Evolutionary conservation across 2,329 filamentous ascomycete species (phyloP), one percentile per base, ranked within the genome.

Genomic region (Exophiala viscosa): DNA sequence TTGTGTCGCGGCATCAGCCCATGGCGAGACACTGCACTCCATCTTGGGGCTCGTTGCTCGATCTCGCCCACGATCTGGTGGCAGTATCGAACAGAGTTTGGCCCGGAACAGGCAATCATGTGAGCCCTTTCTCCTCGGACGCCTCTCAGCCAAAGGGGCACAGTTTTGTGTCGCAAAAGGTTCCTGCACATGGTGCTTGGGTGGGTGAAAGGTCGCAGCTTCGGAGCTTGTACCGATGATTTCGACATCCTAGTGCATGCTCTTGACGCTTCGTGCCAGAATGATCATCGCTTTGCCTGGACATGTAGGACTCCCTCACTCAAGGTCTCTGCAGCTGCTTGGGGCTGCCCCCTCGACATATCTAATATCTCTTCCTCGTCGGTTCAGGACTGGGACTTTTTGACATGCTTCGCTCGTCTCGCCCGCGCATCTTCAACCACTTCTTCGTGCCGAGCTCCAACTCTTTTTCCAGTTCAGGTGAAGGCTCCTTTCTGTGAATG

Each of bases 401-500:
- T 60, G 77, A 87, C 59, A 84, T 82, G 70, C 89, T 95, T 71
- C 90, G 83, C 67, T 86, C 85, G 73, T 96, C 92, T 64, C 87
- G 79, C 15, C 90, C 92, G 56, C 90, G 81, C 73, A 83, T 75
- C 76, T 88, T 88, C 67, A 97, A 76, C 91, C 92, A 97, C 79
- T 97, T 97, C 82, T 96, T 95, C 58, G 92, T 97, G 65, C 84
- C 83, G 62, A 97, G 79, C 59, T 87, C 84, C 63, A 99, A 72
- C 63, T 99, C 93, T 59, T 86, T 77, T 58, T 99, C 93, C 64
- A 99, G 76, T 74, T 97, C 92, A 9, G 89, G 78, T 62, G 82
- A 83, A 3, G 93, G 93, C 69, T 97, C 93, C 78, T 99, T 99
- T 67, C 93, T 83, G 71, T 99, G 93, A 61, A 99, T 99, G 72